phyloP scores from a whole-genome alignment of 2,329 filamentous ascomycete genomes.

The Penicillium sp. region DNA sequence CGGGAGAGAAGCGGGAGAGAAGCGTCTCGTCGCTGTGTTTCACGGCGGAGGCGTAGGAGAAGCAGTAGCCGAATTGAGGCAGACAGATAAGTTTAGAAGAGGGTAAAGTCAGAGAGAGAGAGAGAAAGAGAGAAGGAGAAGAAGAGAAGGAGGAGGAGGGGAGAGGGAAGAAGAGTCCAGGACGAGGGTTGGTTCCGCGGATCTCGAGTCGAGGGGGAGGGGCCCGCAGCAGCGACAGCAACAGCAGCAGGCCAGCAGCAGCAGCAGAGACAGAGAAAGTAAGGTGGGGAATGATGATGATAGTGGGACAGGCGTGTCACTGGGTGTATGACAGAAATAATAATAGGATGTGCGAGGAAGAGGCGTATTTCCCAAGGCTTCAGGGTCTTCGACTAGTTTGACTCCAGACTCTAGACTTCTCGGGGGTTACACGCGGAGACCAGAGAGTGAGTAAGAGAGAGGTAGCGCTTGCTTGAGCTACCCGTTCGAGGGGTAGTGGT shows the following conservation, averaged over 20 bases:
- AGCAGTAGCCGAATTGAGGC: neutral
- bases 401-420: neutral
- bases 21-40: neutral
- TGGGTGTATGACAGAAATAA: constrained; percentile 20
- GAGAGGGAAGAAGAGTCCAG: constrained; percentile 4
- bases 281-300: constrained; percentile 28
- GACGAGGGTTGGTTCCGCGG: constrained; percentile 12
- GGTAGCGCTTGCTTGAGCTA: constrained; percentile 1
- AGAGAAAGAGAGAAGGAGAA: neutral
- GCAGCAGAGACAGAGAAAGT: neutral
- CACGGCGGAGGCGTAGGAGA: neutral
- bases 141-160: neutral
- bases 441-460: neutral
- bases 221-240: constrained; percentile 22
- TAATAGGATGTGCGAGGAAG: constrained; percentile 1
- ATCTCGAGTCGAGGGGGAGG: constrained; percentile 26
- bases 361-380: constrained; percentile 9
- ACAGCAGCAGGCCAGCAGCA: constrained; percentile 13
- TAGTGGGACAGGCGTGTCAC: constrained; percentile 32
- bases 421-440: constrained; percentile 2
- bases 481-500: neutral
- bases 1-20: no score
- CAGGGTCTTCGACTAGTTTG: neutral
- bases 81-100: no score
- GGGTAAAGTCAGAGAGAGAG: neutral